Base-by-base conservation (phyloP, 2,329 filamentous ascomycete species). In the Aureobasidium sp. region DNA sequence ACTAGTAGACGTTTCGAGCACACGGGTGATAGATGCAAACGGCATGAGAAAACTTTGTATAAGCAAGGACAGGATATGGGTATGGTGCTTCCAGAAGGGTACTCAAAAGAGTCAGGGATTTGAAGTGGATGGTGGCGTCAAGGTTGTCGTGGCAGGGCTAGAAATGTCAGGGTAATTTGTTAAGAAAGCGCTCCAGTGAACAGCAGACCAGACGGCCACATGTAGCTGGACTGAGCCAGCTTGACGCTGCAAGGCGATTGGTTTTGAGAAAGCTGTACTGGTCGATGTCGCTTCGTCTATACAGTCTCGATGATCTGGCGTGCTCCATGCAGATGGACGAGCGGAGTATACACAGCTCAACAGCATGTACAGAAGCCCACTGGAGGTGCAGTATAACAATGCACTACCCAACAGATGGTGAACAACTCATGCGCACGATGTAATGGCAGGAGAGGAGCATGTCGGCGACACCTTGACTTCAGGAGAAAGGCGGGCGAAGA, bases 111-210 rank as follows among this genome's bases (percentile, higher is more conserved):
- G 29, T 59, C 29, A 41, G 41, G 39, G 39, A 27, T 10, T 7
- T 39, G 13, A n/a, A 32, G 41, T 34, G 17, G 39, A 56, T 56
- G 6, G 15, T 42, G 52, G 39, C 15, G 37, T 27, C 13, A 32
- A 42, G 20, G 13, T n/a, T 2, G 85, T 82, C 87, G 96, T 96
- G 66, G 83, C 86, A 0, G 87, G 82, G 1, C 83, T 82, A 26
- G 12, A 26, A 92, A 81, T 0, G 87, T 81, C 62, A 87, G 87
- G 78, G 99, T 99, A 56, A 96, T 83, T 36, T 93, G 96, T 1
- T 92, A 26, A 8, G 23, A 29, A 55, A 20, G 37, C 10, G 36
- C 36, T 36, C 2, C 26, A 20, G 47, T 34, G 26, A n/a, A 52
- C 3, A 52, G 34, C 48, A 52, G 13, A 20, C 23, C 15, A 20